phyloP scores from a whole-genome alignment of 2,329 filamentous ascomycete genomes.

The Apiospora phragmitis region DNA sequence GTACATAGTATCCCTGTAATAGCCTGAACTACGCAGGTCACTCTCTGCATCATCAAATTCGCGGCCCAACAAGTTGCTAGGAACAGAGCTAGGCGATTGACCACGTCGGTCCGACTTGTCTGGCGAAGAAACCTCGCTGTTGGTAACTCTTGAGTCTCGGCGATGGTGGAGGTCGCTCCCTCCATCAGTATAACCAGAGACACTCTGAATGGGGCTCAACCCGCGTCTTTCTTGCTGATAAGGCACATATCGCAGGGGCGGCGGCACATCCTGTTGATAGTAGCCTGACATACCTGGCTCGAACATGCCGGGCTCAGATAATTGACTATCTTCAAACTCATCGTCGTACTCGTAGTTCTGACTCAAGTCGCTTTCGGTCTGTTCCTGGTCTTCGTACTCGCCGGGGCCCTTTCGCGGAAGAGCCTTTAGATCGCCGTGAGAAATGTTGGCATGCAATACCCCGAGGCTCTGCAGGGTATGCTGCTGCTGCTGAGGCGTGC shows the following conservation, averaged over 20 bases:
- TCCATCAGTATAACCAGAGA: conserved; percentile 80
- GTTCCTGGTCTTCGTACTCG: conserved; percentile 43
- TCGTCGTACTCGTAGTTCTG: conserved; percentile 43
- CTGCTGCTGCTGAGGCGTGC: conserved; percentile 41
- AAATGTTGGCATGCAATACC: conserved; percentile 66
- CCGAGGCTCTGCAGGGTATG: conserved; percentile 60
- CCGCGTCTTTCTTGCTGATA: conserved; percentile 70
- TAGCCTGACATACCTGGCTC: conserved; percentile 48
- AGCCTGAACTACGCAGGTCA: conserved; percentile 52
- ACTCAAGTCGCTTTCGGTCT: conserved; percentile 49
- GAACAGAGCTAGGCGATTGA: conserved; percentile 58
- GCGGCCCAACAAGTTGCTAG: conserved; percentile 46
- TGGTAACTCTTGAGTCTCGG: conserved; percentile 57
- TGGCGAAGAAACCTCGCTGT: conserved; percentile 60
- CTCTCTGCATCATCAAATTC: conserved; percentile 62
- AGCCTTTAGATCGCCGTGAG: conserved; percentile 58
- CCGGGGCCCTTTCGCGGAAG: conserved; percentile 49
- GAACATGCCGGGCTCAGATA: conserved; percentile 34
- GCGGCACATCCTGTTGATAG: conserved; percentile 62
- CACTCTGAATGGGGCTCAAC: conserved; percentile 87
- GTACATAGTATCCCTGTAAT: conserved; percentile 54
- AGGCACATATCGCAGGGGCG: conserved; percentile 65
- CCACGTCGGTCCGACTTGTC: conserved; percentile 50
- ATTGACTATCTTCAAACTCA: conserved; percentile 45
- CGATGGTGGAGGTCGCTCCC: conserved; percentile 59